Base-by-base conservation (phyloP, 331 rosid genomes). In the Malus hybrid region DNA sequence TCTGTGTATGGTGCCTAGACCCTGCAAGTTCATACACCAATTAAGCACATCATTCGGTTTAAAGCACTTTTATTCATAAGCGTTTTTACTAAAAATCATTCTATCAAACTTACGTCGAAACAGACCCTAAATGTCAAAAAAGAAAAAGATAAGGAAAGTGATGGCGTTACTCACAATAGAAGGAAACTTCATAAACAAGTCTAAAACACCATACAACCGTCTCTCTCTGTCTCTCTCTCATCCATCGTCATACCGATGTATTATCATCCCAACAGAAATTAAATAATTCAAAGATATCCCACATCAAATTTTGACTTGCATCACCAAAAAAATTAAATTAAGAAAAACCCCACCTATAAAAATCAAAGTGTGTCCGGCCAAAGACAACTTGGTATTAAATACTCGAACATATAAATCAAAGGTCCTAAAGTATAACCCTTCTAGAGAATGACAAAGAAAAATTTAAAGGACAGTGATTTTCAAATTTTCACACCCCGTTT, bases 1-100 rank as follows among this genome's bases (percentile, higher is more conserved):
- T 95, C 64, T 86, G 80, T 12, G 97, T 80, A 70, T 83, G 88
- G 27, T 72, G 80, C 77, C 59, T 57, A 66, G 85, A 72, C 57
- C 59, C 66, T 24, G 28, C 56, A 50, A 52, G 76, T 68, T 67
- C 86, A 91, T 77, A 76, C 69, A 78, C 79, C 65, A 73, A 75
- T 39, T 67, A 79, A 70, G 66, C 62, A 80, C 12, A 9, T 39
- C 12, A 3, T 16, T 6, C n/a, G 20, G 2, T 6, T 52, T 6
- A 52, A 16, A 52, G 4, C 57, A 16, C 9, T 6, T 52, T 6
- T 2, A 6, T 52, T 16, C 10, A 6, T 52, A 16, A 52, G 9
- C 9, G 4, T 2, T 16, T 6, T 6, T 6, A 52, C 19, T 50
- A 16, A 6, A 50, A 50, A 3, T 2, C 3, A 50, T 16, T 50